Conservation (phyloP, 2,329 filamentous ascomycete genomes). For the Neocatenulostroma microsporum region DNA sequence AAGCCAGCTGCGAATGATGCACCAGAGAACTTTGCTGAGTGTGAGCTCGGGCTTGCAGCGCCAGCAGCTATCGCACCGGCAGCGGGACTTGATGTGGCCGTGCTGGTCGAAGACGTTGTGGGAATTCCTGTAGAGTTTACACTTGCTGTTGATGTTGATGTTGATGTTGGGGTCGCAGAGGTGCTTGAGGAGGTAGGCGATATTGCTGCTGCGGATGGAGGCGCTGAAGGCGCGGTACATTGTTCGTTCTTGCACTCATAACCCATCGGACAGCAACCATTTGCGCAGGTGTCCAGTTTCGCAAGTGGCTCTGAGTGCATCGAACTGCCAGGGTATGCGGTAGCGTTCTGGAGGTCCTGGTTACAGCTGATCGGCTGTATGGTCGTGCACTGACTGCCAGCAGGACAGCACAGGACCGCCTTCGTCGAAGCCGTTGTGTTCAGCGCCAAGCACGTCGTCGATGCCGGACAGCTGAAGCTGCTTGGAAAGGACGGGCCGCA, state of each 20-base stretch:
- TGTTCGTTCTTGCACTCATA: conserved; percentile 48
- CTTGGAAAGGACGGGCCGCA: conserved; percentile 44
- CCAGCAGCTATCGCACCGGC: neutral
- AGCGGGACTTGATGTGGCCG: conserved; percentile 4
- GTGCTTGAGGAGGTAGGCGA: conserved; percentile 5
- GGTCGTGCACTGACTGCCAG: conserved; percentile 47
- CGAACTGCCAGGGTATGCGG: conserved; percentile 47
- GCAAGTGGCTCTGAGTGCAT: conserved; percentile 59
- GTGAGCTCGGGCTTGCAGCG: neutral
- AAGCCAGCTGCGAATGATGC: conserved; percentile 30
- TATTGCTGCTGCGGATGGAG: conserved; percentile 4
- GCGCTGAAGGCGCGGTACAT: conserved; percentile 1
- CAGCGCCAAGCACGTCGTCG: conserved; percentile 51
- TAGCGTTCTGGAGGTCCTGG: conserved; percentile 52
- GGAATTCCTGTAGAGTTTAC: neutral
- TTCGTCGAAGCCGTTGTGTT: conserved; percentile 56
- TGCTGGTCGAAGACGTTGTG: conserved; percentile 6
- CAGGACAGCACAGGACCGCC: conserved; percentile 64
- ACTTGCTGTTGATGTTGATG: neutral
- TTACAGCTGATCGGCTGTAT: conserved; percentile 62
- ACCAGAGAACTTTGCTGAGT: conserved; percentile 21
- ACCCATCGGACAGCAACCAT: conserved; percentile 62
- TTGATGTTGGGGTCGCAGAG: conserved; percentile 4
- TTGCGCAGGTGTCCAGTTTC: conserved; percentile 51
- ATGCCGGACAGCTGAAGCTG: conserved; percentile 58